Evolutionary conservation across 768 basidiomycete species (phyloP).

Genomic region (Tulasnella sp.): DNA sequence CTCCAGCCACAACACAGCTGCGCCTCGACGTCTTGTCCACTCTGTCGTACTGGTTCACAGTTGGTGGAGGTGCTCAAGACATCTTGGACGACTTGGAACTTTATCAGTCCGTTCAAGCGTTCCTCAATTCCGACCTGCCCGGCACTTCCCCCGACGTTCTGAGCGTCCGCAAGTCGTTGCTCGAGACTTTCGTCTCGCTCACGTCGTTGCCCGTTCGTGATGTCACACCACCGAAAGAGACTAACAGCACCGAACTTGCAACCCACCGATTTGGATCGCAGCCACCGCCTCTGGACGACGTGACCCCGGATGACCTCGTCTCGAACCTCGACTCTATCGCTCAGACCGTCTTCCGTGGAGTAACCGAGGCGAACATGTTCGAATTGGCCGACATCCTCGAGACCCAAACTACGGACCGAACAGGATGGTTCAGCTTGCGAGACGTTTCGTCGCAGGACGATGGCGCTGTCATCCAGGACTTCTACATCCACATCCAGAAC

Average conservation of each 20-base stretch:
- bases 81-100: slow-evolving; percentile 67
- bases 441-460: slow-evolving; percentile 55
- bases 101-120: slow-evolving; percentile 54
- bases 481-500: slow-evolving; percentile 68
- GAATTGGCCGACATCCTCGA: slow-evolving; percentile 74
- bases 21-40: slow-evolving; percentile 31
- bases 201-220: slow-evolving; percentile 53
- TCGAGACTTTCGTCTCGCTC: slow-evolving; percentile 50
- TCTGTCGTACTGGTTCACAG: slow-evolving; percentile 66
- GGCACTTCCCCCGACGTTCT: slow-evolving; percentile 48
- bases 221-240: slow-evolving; percentile 20
- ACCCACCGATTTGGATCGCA: slow-evolving; percentile 42
- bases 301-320: slow-evolving; percentile 67
- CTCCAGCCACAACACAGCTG: slow-evolving; percentile 16
- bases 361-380: slow-evolving; percentile 68
- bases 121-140: slow-evolving; percentile 56
- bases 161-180: slow-evolving; percentile 44
- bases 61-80: slow-evolving; percentile 76
- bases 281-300: slow-evolving; percentile 60
- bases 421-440: slow-evolving; percentile 67
- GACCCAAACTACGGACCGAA: slow-evolving; percentile 72
- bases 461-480: slow-evolving; percentile 70
- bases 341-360: slow-evolving; percentile 66
- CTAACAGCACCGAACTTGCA: slow-evolving; percentile 21
- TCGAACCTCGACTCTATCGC: slow-evolving; percentile 75